These are phyloP conservation scores for Pisolithus thermaeus DNA, from an alignment of 1,284 basidiomycete species.

Conservation along the genomic window DNA sequence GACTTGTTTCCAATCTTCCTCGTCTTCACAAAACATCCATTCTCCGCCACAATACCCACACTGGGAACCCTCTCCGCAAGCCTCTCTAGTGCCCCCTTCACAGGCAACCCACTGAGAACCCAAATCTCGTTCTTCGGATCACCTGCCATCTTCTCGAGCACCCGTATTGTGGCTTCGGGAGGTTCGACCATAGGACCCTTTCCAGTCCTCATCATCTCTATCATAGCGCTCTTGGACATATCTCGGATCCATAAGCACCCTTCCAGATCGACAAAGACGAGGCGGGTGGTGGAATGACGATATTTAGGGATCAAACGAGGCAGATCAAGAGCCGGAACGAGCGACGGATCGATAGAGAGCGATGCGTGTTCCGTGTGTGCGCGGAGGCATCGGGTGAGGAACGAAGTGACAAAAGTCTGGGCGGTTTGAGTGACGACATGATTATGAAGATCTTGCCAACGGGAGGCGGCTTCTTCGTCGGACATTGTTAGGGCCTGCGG, in stretches of 20 bases:
- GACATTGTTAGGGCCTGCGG: conserved; percentile 66
- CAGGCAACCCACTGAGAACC: conserved; percentile 72
- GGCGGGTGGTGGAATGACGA: conserved; percentile 54
- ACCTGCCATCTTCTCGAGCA: conserved; percentile 56
- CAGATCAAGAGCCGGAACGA: conserved; percentile 49
- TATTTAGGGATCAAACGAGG: conserved; percentile 52
- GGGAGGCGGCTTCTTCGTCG: conserved; percentile 62
- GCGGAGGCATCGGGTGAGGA: conserved; percentile 69
- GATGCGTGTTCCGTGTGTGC: conserved; percentile 60
- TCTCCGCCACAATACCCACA: conserved; percentile 83
- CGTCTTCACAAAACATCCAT: conserved; percentile 80
- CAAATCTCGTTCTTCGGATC: conserved; percentile 76
- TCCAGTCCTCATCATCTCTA: conserved; percentile 34
- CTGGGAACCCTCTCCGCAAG: conserved; percentile 56
- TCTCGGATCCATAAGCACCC: conserved; percentile 67
- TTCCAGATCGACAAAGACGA: conserved; percentile 78
- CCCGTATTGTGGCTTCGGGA: conserved; percentile 48
- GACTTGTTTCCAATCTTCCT: conserved; percentile 4
- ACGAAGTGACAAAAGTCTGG: conserved; percentile 76
- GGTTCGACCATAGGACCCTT: conserved; percentile 42
- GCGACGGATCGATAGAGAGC: conserved; percentile 24
- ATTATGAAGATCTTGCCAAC: conserved; percentile 83
- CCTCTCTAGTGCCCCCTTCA: conserved; percentile 57
- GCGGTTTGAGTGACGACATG: conserved; percentile 87
- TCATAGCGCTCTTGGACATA: conserved; percentile 25